Conservation (phyloP, 2,329 filamentous ascomycete genomes). For the Chaetomium sp. region DNA sequence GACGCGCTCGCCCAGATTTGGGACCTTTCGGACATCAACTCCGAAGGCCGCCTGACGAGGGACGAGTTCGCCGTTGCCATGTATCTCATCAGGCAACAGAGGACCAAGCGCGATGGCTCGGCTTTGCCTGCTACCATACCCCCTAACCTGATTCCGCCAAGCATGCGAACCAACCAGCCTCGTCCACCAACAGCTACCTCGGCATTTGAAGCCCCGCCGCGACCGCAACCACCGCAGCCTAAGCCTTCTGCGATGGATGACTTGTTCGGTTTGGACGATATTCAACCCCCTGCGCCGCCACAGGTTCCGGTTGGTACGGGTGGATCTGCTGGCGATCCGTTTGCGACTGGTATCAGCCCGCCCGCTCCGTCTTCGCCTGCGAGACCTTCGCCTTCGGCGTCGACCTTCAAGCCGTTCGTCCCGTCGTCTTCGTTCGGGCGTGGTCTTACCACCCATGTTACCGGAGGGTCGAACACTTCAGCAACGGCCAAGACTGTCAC, state of each 20-base stretch:
- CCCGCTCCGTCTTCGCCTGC: constrained; percentile 57
- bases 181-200: constrained; percentile 56
- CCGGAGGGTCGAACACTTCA: constrained; percentile 61
- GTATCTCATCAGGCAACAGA: constrained; percentile 91
- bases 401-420: constrained; percentile 83
- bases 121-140: constrained; percentile 76
- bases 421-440: constrained; percentile 92
- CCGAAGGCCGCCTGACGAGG: constrained; percentile 77
- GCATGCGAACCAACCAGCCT: constrained; percentile 66
- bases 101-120: constrained; percentile 66
- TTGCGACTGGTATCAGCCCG: constrained; percentile 54
- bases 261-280: constrained; percentile 86
- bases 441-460: constrained; percentile 73
- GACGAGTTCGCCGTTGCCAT: constrained; percentile 98
- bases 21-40: constrained; percentile 94
- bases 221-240: constrained; percentile 47
- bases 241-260: constrained; percentile 80
- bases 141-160: constrained; percentile 80
- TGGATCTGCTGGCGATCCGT: constrained; percentile 69
- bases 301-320: constrained; percentile 71
- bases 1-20: constrained; percentile 92
- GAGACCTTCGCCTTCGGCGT: constrained; percentile 50
- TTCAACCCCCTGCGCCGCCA: constrained; percentile 51
- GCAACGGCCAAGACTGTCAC: constrained; percentile 42
- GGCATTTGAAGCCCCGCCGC: constrained; percentile 53